These are phyloP conservation scores for Tirmania nivea DNA, from an alignment of 495 filamentous ascomycete species.

Conservation along the genomic window DNA sequence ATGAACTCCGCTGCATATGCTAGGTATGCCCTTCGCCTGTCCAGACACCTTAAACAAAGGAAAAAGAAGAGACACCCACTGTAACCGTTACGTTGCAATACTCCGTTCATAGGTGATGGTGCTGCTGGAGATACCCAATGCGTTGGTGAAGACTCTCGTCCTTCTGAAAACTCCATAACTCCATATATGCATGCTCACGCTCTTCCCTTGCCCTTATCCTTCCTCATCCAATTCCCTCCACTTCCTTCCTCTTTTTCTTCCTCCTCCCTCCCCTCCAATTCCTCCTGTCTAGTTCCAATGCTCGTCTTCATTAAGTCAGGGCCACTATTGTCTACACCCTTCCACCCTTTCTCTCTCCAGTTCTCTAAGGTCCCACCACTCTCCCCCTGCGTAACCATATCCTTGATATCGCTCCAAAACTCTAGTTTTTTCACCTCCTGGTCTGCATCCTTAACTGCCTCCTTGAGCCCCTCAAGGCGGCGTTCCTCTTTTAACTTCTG, in stretches of 20 bases:
- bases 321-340: background rate
- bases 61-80: background rate
- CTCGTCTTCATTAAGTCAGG: too few species aligned
- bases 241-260: background rate
- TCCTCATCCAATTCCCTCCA: background rate
- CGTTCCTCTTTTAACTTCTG: conserved; percentile 12
- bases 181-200: background rate
- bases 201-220: background rate
- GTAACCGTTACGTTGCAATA: background rate
- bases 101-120: background rate
- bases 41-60: background rate
- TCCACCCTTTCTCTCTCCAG: background rate
- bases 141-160: too few species aligned
- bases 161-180: too few species aligned
- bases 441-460: conserved; percentile 40
- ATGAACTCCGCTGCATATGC: too few species aligned
- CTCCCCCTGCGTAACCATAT: conserved; percentile 31
- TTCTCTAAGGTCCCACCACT: conserved; percentile 1
- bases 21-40: too few species aligned
- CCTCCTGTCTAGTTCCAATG: background rate
- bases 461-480: conserved; percentile 31
- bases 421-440: conserved; percentile 44
- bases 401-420: conserved; percentile 55
- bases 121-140: too few species aligned
- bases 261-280: background rate